These are phyloP conservation scores for Conticribra guillardii DNA, from an alignment of 108 stramenopile genomes.

Conservation along the genomic window DNA sequence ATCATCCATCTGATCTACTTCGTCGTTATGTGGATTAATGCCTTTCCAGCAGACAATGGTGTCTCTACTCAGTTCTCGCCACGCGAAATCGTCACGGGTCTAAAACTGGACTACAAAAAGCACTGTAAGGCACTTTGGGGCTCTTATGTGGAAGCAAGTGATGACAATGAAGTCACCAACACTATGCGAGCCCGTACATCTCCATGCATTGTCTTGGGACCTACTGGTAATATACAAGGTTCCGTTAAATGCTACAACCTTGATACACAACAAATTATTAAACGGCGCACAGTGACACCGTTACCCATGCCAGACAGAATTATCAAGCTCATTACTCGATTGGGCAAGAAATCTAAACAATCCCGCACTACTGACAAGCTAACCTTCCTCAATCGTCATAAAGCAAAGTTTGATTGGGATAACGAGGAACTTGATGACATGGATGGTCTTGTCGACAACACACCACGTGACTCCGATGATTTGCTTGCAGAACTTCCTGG, in stretches of 20 bases:
- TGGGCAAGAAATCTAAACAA: too few relatives aligned
- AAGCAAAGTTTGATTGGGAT: not conserved
- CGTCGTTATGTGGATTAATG: constrained; percentile 24
- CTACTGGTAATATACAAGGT: constrained; percentile 42
- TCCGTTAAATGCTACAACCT: constrained; percentile 35
- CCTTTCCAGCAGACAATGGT: constrained; percentile 29
- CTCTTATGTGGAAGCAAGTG: not conserved
- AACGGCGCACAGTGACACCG: constrained; percentile 17
- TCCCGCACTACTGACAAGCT: not conserved
- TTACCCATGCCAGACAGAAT: constrained; percentile 42
- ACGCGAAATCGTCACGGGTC: not conserved
- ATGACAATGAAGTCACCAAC: constrained; percentile 6
- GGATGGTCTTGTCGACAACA: not conserved
- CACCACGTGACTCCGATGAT: not conserved
- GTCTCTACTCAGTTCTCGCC: constrained; percentile 10
- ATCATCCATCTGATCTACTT: constrained; percentile 22
- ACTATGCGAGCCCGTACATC: not conserved
- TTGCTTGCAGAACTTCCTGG: not conserved
- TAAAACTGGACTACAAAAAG: constrained; percentile 2
- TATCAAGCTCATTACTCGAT: constrained; percentile 19
- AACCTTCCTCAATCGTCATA: constrained; percentile 9
- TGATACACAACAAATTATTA: constrained; percentile 10
- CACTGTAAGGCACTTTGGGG: not conserved
- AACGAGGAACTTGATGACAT: not conserved
- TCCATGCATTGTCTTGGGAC: constrained; percentile 9